A percentile compares a stretch with the other conserved stretches of the same genome.
Conservation (phyloP, 164 flowering plant species). For the Macadamia tetraphylla region DNA sequence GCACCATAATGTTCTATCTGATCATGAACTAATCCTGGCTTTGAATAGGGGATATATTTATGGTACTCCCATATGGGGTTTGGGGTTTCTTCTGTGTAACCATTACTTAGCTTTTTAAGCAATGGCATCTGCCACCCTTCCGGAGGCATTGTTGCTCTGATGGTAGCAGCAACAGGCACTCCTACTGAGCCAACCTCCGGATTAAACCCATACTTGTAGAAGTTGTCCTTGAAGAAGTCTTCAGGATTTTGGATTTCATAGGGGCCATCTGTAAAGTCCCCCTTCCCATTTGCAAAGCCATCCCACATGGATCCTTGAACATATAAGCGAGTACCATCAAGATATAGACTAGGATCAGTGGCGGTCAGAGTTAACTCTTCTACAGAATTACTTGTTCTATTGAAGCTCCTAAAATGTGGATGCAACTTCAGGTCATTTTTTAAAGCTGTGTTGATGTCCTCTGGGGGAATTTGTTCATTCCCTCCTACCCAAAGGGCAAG, state of each 20-base stretch:
- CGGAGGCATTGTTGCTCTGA: constrained; percentile 90
- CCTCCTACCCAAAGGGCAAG: constrained; percentile 99
- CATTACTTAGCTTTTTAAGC: constrained; percentile 50
- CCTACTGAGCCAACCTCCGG: constrained; percentile 99
- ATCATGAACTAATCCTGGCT: constrained; percentile 66
- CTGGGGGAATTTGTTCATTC: constrained; percentile 91
- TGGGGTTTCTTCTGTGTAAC: constrained; percentile 71
- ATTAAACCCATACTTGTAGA: constrained; percentile 81
- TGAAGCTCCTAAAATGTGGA: constrained; percentile 43
- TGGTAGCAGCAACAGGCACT: constrained; percentile 93
- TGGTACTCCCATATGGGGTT: constrained; percentile 94
- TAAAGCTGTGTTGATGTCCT: constrained; percentile 70
- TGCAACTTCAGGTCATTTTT: constrained; percentile 66
- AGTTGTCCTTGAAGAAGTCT: constrained; percentile 71
- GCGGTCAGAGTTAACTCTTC: constrained; percentile 13
- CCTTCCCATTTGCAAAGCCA: constrained; percentile 92
- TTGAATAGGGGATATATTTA: constrained; percentile 91
- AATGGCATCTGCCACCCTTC: constrained; percentile 93
- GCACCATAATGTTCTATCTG: constrained; percentile 73
- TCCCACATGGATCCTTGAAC: constrained; percentile 98
- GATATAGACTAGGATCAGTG: constrained; percentile 80
- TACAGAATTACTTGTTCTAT: constrained; percentile 13
- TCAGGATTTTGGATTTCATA: constrained; percentile 96
- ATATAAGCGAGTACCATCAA: constrained; percentile 89
- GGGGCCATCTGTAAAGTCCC: constrained; percentile 89